Evolutionary conservation across 306 rosid genomes (phyloP).

Genomic region (Acacia crassicarpa): DNA sequence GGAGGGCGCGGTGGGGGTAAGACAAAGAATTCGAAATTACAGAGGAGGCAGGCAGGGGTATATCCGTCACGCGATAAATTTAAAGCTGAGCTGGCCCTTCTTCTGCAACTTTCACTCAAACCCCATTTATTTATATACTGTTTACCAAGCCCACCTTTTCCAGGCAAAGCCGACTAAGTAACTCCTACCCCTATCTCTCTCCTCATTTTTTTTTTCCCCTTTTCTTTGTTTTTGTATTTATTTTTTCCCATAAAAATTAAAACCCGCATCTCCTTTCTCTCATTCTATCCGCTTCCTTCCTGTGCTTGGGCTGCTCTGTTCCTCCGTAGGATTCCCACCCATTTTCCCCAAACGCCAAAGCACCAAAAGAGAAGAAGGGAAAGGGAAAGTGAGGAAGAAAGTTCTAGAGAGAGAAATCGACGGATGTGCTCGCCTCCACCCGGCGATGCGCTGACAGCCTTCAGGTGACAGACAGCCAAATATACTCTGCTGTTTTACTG

Average conservation of each 20-base stretch:
- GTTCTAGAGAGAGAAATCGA: slow-evolving; percentile 26
- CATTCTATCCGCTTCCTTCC: slow-evolving; percentile 36
- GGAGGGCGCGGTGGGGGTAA: not conserved
- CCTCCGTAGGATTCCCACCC: slow-evolving; percentile 54
- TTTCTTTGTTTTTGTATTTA: not conserved
- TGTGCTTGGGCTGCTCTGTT: slow-evolving; percentile 31
- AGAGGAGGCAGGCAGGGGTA: slow-evolving; percentile 24
- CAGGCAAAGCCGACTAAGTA: slow-evolving; percentile 47
- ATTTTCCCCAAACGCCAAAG: slow-evolving; percentile 46
- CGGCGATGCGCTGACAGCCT: slow-evolving; percentile 23
- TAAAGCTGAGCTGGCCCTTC: slow-evolving; percentile 21
- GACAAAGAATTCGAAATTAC: not conserved
- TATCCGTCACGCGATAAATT: slow-evolving; percentile 26
- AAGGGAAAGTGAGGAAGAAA: slow-evolving; percentile 6
- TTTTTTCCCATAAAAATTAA: not conserved
- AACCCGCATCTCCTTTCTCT: slow-evolving; percentile 13
- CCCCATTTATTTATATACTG: not conserved
- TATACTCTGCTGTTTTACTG: not conserved
- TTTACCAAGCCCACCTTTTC: slow-evolving; percentile 32
- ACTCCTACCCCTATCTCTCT: not conserved
- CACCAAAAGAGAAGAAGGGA: slow-evolving; percentile 42
- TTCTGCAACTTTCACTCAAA: not conserved
- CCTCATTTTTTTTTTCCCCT: not conserved
- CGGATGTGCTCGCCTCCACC: slow-evolving; percentile 29
- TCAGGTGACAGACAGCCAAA: not conserved